Evolutionary conservation across 495 filamentous ascomycete genomes (phyloP), one percentile per base, ranked within the genome.

Genomic region (Annulohypoxylon nitens): DNA sequence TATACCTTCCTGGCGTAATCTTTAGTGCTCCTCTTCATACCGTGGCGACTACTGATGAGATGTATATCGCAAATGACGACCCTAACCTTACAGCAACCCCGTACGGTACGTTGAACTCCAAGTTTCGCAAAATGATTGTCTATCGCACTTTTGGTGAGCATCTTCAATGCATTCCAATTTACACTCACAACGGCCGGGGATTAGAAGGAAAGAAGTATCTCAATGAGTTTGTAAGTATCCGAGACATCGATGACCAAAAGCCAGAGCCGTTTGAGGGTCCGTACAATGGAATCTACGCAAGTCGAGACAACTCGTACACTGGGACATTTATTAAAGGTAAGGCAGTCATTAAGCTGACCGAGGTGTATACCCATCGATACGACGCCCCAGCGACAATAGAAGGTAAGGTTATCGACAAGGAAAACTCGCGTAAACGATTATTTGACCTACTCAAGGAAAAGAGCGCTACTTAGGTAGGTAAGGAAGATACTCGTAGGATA

Each of bases 41-140:
- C 5, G 0, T 70, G 0, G 9, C n/a, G 2, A 45, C 12, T 2
- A 3, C 55, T 6, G 76, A 74, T 16, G 65, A 72, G 4, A 18
- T 55, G n/a, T 64, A 71, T 65, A 50, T 77, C 0, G 18, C 23
- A 5, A 53, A 23, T 2, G 61, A 57, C 9, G 77, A 77, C 30
- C 72, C 75, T 0, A 47, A 74, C 37, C 18, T 67, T 5, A 76
- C 75, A 0, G 70, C 70, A 10, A 74, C 75, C 4, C 67, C 72
- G 3, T 79, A 58, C 53, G 77, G 75, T 0, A 61, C 67, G 1
- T 43, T 74, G 1, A 30, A 62, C 16, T 74, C 69, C 23, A 79
- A 79, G 50, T 77, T 63, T 33, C 67, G 77, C 16, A 79, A 75
- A 58, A 71, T 77, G 72, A 39, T 79, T 0, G 75, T 79, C 0